A percentile compares a stretch with the other conserved stretches of the same genome.
Evolutionary conservation across 1,284 basidiomycete species (phyloP).

Genomic region (Mycena sp.): DNA sequence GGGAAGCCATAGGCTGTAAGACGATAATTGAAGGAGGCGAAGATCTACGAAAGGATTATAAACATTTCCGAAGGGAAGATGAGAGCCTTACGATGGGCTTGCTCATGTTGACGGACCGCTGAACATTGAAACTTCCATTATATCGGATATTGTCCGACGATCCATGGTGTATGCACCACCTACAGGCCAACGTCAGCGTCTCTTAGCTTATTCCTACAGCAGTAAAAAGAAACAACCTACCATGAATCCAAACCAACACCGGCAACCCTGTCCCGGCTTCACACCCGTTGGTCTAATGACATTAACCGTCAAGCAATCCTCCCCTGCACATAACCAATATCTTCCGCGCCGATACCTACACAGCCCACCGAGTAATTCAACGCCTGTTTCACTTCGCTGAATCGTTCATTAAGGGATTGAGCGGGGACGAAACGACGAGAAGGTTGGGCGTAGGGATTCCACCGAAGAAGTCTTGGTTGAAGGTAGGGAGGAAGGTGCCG

Average conservation of each 20-base stretch:
- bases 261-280: slow-evolving; percentile 47
- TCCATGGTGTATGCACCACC: slow-evolving; percentile 7
- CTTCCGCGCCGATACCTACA: slow-evolving; percentile 49
- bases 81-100: slow-evolving; percentile 41
- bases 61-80: slow-evolving; percentile 15
- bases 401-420: slow-evolving; percentile 41
- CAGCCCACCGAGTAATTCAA: slow-evolving; percentile 54
- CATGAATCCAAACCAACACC: slow-evolving; percentile 56
- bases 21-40: slow-evolving; percentile 41
- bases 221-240: slow-evolving; percentile 26
- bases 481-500: slow-evolving; percentile 52
- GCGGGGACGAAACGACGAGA: slow-evolving; percentile 54
- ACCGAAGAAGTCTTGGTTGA: slow-evolving; percentile 51
- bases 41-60: slow-evolving; percentile 33
- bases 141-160: slow-evolving; percentile 53
- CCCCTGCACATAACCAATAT: slow-evolving; percentile 31
- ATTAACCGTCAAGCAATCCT: slow-evolving; percentile 57
- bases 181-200: not conserved
- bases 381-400: slow-evolving; percentile 51
- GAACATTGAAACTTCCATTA: slow-evolving; percentile 50
- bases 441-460: slow-evolving; percentile 54
- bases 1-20: slow-evolving; percentile 40
- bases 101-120: slow-evolving; percentile 23
- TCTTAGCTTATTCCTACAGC: slow-evolving; percentile 12
- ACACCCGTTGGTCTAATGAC: slow-evolving; percentile 55